phyloP scores from a whole-genome alignment of 2,329 filamentous ascomycete species.

The Colletotrichum zoysiae region DNA sequence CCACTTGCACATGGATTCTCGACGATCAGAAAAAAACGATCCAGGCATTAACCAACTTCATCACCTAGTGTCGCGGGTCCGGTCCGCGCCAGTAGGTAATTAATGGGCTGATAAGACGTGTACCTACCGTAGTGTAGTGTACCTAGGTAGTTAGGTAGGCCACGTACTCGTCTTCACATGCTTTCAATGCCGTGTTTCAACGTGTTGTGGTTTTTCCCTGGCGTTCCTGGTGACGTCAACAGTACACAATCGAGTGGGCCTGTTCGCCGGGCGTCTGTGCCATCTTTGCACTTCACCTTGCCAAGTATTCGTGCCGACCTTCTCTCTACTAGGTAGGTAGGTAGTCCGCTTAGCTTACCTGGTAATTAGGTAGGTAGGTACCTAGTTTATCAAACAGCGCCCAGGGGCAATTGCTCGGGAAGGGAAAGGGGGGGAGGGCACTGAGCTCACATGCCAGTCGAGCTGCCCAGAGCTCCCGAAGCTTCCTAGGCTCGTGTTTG shows the following conservation, averaged over 20 bases:
- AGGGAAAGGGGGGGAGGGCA: neutral
- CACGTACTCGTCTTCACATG: constrained; percentile 36
- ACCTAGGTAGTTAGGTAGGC: too few relatives aligned
- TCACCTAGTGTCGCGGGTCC: neutral
- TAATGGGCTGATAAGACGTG: neutral
- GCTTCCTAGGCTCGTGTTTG: constrained; percentile 29
- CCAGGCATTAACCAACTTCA: neutral
- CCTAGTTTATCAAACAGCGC: neutral
- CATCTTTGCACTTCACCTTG: constrained; percentile 9
- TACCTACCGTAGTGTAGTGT: neutral
- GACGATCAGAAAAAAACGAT: neutral
- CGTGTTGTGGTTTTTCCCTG: constrained; percentile 3
- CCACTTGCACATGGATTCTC: neutral
- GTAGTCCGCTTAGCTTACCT: too few relatives aligned
- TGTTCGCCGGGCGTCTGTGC: constrained; percentile 30
- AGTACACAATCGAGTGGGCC: constrained; percentile 24
- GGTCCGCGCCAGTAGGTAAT: neutral
- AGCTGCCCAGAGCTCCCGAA: constrained; percentile 34
- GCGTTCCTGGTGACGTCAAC: constrained; percentile 39
- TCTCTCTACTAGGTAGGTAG: too few relatives aligned
- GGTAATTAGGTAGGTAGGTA: too few relatives aligned
- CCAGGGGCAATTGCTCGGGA: neutral
- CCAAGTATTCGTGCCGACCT: neutral
- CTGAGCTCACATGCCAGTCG: constrained; percentile 31
- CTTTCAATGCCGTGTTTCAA: constrained; percentile 36